These are phyloP conservation scores for Cercospora beticola DNA, from an alignment of 2,329 filamentous ascomycete species.

Conservation along the genomic window DNA sequence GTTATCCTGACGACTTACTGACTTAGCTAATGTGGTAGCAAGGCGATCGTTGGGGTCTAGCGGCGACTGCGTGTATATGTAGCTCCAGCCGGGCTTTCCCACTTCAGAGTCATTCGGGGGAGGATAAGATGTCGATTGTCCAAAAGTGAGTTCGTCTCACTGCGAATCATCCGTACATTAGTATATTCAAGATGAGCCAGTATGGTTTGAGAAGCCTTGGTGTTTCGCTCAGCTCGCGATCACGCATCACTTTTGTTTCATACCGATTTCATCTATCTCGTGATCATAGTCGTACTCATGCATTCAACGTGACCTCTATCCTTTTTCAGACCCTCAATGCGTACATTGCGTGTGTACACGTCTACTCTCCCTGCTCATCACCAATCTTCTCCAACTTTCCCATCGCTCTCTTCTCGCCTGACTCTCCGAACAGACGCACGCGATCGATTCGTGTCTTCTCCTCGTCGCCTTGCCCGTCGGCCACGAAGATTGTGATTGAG, in stretches of 20 bases:
- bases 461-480: constrained; percentile 73
- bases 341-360: neutral
- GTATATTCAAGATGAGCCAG: neutral
- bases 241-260: neutral
- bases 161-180: neutral
- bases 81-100: neutral
- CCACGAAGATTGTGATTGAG: constrained; percentile 83
- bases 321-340: neutral
- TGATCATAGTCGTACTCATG: neutral
- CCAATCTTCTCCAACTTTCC: constrained; percentile 95
- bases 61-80: neutral
- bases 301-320: neutral
- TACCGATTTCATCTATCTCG: neutral
- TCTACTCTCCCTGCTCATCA: constrained; percentile 55
- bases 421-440: constrained; percentile 78
- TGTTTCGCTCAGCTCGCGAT: neutral
- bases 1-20: neutral
- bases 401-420: constrained; percentile 86
- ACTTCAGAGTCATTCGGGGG: neutral
- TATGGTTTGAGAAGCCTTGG: neutral
- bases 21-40: neutral
- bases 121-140: neutral
- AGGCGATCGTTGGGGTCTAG: neutral
- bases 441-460: constrained; percentile 85
- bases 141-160: neutral